A percentile compares a stretch with the other conserved stretches of the same genome.
phyloP scores from a whole-genome alignment of 345 rosid genomes.

The Populus nigra region DNA sequence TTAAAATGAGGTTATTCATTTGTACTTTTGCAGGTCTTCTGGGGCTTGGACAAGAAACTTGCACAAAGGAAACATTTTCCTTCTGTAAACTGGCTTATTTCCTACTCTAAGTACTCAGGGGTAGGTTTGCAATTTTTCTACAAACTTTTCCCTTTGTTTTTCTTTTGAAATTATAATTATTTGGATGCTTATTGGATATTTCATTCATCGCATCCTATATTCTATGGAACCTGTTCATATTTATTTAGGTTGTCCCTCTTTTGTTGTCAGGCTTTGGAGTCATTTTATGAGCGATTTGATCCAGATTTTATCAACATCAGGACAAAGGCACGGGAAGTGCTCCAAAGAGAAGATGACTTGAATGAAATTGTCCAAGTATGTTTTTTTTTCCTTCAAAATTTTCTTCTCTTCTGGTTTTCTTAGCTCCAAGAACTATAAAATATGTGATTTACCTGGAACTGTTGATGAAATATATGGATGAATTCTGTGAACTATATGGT shows the following conservation, averaged over 20 bases:
- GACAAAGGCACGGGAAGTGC: conserved; percentile 98
- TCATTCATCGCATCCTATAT: not conserved
- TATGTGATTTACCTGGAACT: not conserved
- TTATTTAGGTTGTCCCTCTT: conserved; percentile 13
- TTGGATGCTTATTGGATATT: not conserved
- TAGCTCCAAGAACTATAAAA: not conserved
- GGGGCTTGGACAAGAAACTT: conserved; percentile 99
- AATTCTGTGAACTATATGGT: conserved; percentile 5
- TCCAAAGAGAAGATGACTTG: conserved; percentile 98
- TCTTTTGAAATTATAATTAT: not conserved
- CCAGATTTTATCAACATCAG: conserved; percentile 97
- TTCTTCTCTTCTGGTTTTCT: not conserved
- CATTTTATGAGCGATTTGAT: conserved; percentile 95
- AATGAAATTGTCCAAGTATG: conserved; percentile 98
- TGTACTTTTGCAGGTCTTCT: conserved; percentile 71
- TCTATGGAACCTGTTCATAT: not conserved
- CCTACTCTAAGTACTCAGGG: conserved; percentile 92
- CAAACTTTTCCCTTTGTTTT: not conserved
- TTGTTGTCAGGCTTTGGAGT: conserved; percentile 77
- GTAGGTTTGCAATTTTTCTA: conserved; percentile 42
- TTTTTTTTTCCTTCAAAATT: conserved; percentile 1
- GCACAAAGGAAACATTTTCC: conserved; percentile 99
- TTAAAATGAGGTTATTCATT: not conserved
- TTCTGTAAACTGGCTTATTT: conserved; percentile 98
- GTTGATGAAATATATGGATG: not conserved